These are phyloP conservation scores for Fusarium heterosporum DNA, from an alignment of 2,329 filamentous ascomycete genomes.

Conservation along the genomic window DNA sequence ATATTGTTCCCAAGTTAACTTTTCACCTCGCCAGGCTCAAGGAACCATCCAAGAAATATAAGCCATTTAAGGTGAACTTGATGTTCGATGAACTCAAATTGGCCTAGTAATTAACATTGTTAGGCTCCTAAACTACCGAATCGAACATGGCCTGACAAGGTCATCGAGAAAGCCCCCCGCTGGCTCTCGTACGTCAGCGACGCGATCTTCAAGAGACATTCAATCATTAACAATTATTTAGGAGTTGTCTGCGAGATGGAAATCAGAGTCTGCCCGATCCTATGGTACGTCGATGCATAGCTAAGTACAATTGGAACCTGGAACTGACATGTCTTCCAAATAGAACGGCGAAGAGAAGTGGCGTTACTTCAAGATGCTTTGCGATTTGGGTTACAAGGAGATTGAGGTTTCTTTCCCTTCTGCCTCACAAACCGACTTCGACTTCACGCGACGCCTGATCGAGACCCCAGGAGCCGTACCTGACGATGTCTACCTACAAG, in stretches of 20 bases:
- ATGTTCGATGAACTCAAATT: conserved; percentile 48
- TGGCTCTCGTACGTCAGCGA: conserved; percentile 69
- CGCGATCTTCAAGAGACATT: background rate
- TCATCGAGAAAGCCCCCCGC: conserved; percentile 84
- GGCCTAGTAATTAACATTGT: background rate
- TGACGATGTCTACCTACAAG: conserved; percentile 89
- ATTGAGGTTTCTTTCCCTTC: conserved; percentile 97
- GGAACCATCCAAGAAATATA: conserved; percentile 82
- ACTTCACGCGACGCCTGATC: conserved; percentile 89
- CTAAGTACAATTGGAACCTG: background rate
- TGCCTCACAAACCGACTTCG: conserved; percentile 93
- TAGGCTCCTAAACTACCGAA: conserved; percentile 67
- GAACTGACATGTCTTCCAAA: background rate
- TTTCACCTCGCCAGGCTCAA: conserved; percentile 67
- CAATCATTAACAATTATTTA: conserved; percentile 1
- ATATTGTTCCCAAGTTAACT: conserved; percentile 2
- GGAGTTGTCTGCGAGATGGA: conserved; percentile 73
- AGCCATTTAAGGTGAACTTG: conserved; percentile 61
- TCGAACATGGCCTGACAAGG: conserved; percentile 86
- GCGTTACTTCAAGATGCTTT: conserved; percentile 94
- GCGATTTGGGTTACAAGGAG: conserved; percentile 94
- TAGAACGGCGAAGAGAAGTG: conserved; percentile 96
- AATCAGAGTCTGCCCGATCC: conserved; percentile 94
- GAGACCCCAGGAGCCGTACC: conserved; percentile 57
- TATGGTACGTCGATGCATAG: conserved; percentile 71